Evolutionary conservation across 768 basidiomycete genomes (phyloP), one percentile per base, ranked within the genome.

Genomic region (Pleurotus sapidus): DNA sequence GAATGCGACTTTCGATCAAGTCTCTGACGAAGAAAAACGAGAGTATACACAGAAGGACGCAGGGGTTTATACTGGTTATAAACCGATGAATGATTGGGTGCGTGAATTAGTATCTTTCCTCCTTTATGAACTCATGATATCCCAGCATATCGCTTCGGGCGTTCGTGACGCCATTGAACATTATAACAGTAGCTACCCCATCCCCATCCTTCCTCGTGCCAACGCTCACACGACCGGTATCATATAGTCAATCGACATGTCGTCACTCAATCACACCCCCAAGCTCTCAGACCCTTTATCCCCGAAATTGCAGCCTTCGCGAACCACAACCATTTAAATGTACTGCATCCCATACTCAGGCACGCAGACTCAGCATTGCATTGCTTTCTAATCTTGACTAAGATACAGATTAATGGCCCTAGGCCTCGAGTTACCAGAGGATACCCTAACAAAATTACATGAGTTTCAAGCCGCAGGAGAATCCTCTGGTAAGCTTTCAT

Each of bases 351-450:
- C 0, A 64, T 82, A 27, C 64, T 84, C 37, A 70, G 77, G 79
- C 79, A 38, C 9, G 59, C 46, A 4, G 20, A 5, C 47, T 5
- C 6, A 14, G 2, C 42, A 17, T 0, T 14, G 24, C n/a, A 14
- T 20, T 25, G 8, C 8, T 34, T 34, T 34, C 42, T 4, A 11
- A 2, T 14, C 24, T 4, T 49, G 50, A 5, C 12, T 17, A 17
- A 6, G 47, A 45, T 11, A 6, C 18, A 83, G 82, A 59, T 66
- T 84, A 1, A 68, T 84, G 20, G 80, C 84, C 0, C 59, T 78
- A 5, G 81, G 82, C 6, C 69, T 85, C 38, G 81, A 83, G 57
- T 72, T 84, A 5, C 82, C 81, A 1, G 82, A 84, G 60, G 80
- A 84, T 9, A 70, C 75, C 0, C 65, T 84, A 4, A 74, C 81